Evolutionary conservation across 1,284 basidiomycete genomes (phyloP).

Genomic region (Ganoderma leucocontextum): DNA sequence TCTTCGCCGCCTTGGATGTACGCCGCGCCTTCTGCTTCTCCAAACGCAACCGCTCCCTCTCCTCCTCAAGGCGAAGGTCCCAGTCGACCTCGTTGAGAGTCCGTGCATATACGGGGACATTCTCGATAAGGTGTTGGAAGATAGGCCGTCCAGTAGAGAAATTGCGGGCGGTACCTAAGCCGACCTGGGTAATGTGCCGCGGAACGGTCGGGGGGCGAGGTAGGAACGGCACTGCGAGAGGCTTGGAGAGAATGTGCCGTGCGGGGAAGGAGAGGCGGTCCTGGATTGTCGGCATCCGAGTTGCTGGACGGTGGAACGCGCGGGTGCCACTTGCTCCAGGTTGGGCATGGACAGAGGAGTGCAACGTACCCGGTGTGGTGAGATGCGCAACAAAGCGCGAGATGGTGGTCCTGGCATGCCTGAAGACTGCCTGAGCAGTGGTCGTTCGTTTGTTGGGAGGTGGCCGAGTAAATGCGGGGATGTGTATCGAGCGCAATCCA

Average conservation of each 20-base stretch:
- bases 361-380: slow-evolving; percentile 60
- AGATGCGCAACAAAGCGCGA: slow-evolving; percentile 64
- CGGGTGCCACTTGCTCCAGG: slow-evolving; percentile 38
- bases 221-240: slow-evolving; percentile 54
- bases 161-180: slow-evolving; percentile 74
- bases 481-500: slow-evolving; percentile 52
- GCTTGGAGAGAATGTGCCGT: slow-evolving; percentile 54
- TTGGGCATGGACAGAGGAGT: slow-evolving; percentile 41
- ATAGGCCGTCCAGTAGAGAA: slow-evolving; percentile 76
- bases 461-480: slow-evolving; percentile 46
- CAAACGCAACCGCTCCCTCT: slow-evolving; percentile 47
- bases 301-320: slow-evolving; percentile 47
- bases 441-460: slow-evolving; percentile 42
- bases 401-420: slow-evolving; percentile 61
- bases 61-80: slow-evolving; percentile 61
- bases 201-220: slow-evolving; percentile 62
- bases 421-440: slow-evolving; percentile 57
- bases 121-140: slow-evolving; percentile 79
- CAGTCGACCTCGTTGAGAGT: slow-evolving; percentile 76
- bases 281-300: slow-evolving; percentile 43
- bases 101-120: slow-evolving; percentile 74
- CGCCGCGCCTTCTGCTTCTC: slow-evolving; percentile 39
- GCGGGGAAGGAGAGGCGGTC: slow-evolving; percentile 54
- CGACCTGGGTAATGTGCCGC: slow-evolving; percentile 66
- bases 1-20: slow-evolving; percentile 39